Evolutionary conservation across 495 filamentous ascomycete species (phyloP), one percentile per base, ranked within the genome.

Genomic region (Penicillium roqueforti): DNA sequence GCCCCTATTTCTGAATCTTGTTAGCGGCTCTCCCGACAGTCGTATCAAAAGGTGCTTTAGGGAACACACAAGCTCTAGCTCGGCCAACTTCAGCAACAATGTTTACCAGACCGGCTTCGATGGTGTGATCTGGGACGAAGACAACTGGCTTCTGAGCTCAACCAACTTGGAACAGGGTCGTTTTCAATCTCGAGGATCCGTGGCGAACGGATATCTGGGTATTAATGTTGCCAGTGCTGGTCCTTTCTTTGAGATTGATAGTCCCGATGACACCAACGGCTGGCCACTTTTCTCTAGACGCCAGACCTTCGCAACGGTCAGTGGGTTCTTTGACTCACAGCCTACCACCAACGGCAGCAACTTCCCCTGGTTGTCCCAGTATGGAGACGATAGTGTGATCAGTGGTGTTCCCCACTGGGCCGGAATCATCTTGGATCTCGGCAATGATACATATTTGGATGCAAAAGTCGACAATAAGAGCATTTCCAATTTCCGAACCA

Each of bases 301-400:
- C 13, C 84, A 88, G 61, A 80, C 84, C 1, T 89, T 92, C 64
- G 83, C 85, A 4, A 89, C 87, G 0, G 80, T 92, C 51, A 78
- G 82, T 36, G 88, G 88, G 1, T 92, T 92, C 66, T 91, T 78
- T 54, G 79, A 90, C 55, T 66, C 71, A 8, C 86, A 91, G 65
- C 74, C 74, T 1, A 79, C 71, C 31, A 83, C 79, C 0, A 86
- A 83, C 34, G 76, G 79, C 3, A 83, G 81, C 7, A 92, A 92
- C 62, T 90, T 85, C 59, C 73, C 73, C 4, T 90, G 88, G 87
- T 69, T 90, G 26, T 73, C 80, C 50, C 80, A 88, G 57, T 85
- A 87, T 63, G 87, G 87, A 14, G 78, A 78, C 23, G 88, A 92
- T 61, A 85, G 80, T 53, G 82, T 86, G 19, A 89, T 91, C 58